Evolutionary conservation across 1,284 basidiomycete genomes (phyloP), one percentile per base, ranked within the genome.

Genomic region (Stygiomarasmius scandens): DNA sequence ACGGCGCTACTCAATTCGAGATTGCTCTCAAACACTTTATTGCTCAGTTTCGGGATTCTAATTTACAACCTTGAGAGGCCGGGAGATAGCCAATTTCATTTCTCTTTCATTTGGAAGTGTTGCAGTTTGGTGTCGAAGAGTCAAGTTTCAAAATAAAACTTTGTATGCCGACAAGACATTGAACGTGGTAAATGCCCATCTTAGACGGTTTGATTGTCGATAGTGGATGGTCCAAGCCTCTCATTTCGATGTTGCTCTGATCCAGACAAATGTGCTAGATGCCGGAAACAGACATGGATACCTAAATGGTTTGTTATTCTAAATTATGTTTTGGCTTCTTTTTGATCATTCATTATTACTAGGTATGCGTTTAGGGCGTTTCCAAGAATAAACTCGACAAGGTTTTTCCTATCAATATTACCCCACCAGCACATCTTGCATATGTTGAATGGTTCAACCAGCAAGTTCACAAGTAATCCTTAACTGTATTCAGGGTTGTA

Each of bases 21-120:
- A 63, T 67, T 22, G 71, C 69, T 0, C 65, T 73, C n/a, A 63
- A 66, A 1, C 61, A 61, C 1, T 74, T 64, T 45, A 56, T 70
- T n/a, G 62, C 65, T 3, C 45, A 52, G 5, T 54, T 58, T 32
- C 58, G 59, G 8, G 27, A 64, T 27, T 63, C 66, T 0, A n/a
- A 41, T 10, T 20, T 60, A 1, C 45, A 55, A 0, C 29, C 23
- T 1, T 49, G 47, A 0, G 56, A 55, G 47, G 38, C 59, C 23
- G 61, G 12, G 29, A 32, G 12, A 32, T 32, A 12, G 0, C 36
- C 32, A n/a, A 24, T n/a, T 25, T 38, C 41, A 19, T 11, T 10
- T 2, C 38, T 6, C 43, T 54, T 27, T 41, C 44, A 1, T 54
- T 54, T 10, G 1, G 1, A 6, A n/a, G 24, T 24, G 38, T 54